Evolutionary conservation across 371 early-diverging fungal genomes (phyloP).

Genomic region (Mucor sp.): DNA sequence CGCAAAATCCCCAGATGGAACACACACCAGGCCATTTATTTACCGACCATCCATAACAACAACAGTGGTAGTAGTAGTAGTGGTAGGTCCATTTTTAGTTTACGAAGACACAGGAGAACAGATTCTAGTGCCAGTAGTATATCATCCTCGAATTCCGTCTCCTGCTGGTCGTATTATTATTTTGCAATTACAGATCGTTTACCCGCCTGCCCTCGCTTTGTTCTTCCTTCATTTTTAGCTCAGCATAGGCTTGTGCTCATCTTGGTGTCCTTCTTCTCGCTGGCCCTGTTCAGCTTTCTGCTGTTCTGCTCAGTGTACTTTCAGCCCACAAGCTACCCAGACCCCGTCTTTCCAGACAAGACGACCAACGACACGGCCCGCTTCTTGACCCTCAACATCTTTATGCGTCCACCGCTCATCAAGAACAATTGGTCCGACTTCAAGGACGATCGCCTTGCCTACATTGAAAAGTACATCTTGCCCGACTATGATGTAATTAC

Average conservation of each 20-base stretch:
- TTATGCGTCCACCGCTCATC: conserved; percentile 85
- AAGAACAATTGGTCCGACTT: conserved; percentile 77
- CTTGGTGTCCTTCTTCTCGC: conserved; percentile 29
- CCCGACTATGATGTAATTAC: conserved; percentile 77
- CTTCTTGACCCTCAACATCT: conserved; percentile 79
- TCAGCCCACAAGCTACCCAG: conserved; percentile 30
- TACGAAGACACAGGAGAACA: conserved; percentile 13
- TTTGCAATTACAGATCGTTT: conserved; percentile 13
- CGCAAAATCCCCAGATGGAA: conserved; percentile 45
- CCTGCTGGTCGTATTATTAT: conserved; percentile 37
- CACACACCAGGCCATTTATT: conserved; percentile 46
- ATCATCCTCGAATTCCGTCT: conserved; percentile 22
- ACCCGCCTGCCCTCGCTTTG: conserved; percentile 25
- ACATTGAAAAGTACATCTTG: conserved; percentile 65
- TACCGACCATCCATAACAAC: conserved; percentile 30
- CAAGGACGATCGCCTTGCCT: conserved; percentile 74
- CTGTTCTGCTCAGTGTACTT: conserved; percentile 45
- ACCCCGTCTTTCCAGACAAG: conserved; percentile 37
- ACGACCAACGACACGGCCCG: conserved; percentile 45
- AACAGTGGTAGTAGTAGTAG: conserved; percentile 2
- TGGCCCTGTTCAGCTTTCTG: conserved; percentile 36
- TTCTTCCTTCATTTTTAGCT: conserved; percentile 33
- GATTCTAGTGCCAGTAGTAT: conserved; percentile 16
- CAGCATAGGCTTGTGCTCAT: conserved; percentile 31
- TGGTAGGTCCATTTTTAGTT: conserved; percentile 19